Conservation (phyloP, 2,329 filamentous ascomycete species). For the Colletotrichum cereale region DNA sequence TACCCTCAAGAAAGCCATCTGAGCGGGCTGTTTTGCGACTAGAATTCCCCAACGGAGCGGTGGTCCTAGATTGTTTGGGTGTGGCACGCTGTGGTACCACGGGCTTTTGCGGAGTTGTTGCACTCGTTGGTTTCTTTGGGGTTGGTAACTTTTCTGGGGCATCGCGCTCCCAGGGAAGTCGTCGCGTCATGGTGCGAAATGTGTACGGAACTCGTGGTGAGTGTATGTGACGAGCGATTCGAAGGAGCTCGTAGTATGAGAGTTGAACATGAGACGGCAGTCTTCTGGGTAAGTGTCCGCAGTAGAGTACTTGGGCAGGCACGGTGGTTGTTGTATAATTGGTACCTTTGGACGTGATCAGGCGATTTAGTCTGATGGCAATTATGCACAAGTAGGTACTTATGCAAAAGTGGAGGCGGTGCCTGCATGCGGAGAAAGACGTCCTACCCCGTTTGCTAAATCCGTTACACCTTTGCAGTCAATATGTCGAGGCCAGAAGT, state of each 20-base stretch:
- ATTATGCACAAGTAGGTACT: neutral
- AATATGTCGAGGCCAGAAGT: too few relatives aligned
- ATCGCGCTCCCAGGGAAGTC: conserved; percentile 58
- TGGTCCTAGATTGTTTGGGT: neutral
- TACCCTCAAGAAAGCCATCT: conserved; percentile 15
- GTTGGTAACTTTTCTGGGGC: neutral
- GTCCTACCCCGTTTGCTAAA: neutral
- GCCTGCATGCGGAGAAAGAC: neutral
- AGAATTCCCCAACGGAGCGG: neutral
- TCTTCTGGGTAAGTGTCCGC: neutral
- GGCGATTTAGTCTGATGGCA: neutral
- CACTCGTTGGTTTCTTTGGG: conserved; percentile 3
- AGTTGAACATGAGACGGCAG: neutral
- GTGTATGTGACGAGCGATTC: neutral
- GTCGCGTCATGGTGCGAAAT: conserved; percentile 59
- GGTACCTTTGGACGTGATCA: neutral
- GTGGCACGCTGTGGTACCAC: neutral
- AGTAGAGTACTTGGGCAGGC: neutral
- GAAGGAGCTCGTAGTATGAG: neutral
- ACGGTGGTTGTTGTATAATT: neutral
- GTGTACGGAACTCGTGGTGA: neutral
- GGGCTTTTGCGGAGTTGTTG: neutral
- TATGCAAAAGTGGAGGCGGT: neutral
- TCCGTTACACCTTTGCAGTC: neutral
- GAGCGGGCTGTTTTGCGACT: neutral